These are phyloP conservation scores for Oleoguttula mirabilis DNA, from an alignment of 495 filamentous ascomycete species.

Conservation along the genomic window DNA sequence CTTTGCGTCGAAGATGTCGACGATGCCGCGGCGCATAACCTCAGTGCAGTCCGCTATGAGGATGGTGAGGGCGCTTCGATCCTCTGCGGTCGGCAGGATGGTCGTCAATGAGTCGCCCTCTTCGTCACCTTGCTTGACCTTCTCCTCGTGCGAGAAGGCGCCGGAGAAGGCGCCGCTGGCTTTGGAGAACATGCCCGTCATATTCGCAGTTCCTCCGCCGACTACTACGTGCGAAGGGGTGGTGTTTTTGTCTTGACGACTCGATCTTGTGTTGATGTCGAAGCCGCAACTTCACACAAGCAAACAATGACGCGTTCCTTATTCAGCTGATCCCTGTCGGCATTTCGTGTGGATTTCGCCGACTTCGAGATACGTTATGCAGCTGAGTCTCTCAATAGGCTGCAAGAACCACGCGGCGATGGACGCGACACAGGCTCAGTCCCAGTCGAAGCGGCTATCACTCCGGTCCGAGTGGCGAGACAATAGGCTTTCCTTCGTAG, in stretches of 20 bases:
- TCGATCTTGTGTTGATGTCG: too few relatives aligned
- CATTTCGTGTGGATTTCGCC: too few relatives aligned
- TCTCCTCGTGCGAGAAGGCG: constrained; percentile 21
- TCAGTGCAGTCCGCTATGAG: constrained; percentile 32
- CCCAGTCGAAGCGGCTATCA: constrained; percentile 10
- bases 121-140: constrained; percentile 13
- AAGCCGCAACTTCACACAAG: too few relatives aligned
- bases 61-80: constrained; percentile 29
- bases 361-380: too few relatives aligned
- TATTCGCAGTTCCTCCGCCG: too few relatives aligned
- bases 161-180: constrained; percentile 1
- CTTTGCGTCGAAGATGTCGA: constrained; percentile 29
- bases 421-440: too few relatives aligned
- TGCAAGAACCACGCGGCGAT: too few relatives aligned
- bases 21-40: constrained; percentile 27
- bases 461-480: constrained; percentile 14
- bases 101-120: constrained; percentile 27
- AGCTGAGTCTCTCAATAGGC: too few relatives aligned
- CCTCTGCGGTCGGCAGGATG: constrained; percentile 27
- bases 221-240: too few relatives aligned
- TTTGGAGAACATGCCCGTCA: constrained; percentile 25
- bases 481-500: constrained; percentile 15
- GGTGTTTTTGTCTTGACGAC: too few relatives aligned
- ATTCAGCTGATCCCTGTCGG: too few relatives aligned
- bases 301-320: too few relatives aligned